A percentile compares a stretch with the other conserved stretches of the same genome.
Conservation (phyloP, 1,284 basidiomycete genomes). For the Pyrrhoderma noxium region DNA sequence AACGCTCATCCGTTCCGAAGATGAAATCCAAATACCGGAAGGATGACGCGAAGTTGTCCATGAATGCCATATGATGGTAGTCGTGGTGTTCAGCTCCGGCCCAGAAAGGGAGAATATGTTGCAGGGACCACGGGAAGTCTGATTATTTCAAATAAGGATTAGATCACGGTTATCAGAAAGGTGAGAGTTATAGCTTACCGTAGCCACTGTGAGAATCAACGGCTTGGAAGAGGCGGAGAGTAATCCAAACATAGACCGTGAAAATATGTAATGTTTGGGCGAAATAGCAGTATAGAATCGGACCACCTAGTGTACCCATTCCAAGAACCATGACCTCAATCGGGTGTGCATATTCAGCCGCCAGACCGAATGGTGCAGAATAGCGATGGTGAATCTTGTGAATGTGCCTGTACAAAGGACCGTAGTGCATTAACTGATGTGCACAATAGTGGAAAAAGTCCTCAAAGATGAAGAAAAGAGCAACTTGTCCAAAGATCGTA, state of each 20-base stretch:
- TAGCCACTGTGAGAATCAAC: constrained; percentile 97
- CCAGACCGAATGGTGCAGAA: constrained; percentile 93
- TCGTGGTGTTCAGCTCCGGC: constrained; percentile 98
- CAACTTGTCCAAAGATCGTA: constrained; percentile 75
- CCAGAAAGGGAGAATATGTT: constrained; percentile 95
- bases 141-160: not conserved
- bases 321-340: constrained; percentile 89
- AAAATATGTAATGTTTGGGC: constrained; percentile 78
- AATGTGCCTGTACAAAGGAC: constrained; percentile 91
- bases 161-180: not conserved
- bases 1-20: constrained; percentile 83
- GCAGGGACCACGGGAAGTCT: constrained; percentile 98
- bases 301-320: constrained; percentile 82
- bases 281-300: constrained; percentile 78
- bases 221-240: constrained; percentile 92
- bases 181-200: constrained; percentile 39
- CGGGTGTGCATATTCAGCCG: constrained; percentile 96
- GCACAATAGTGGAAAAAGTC: constrained; percentile 88
- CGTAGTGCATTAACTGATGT: constrained; percentile 88
- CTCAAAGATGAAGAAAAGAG: constrained; percentile 93
- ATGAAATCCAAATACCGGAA: constrained; percentile 90
- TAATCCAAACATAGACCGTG: constrained; percentile 93
- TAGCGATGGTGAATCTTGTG: constrained; percentile 99
- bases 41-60: constrained; percentile 87
- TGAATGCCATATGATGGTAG: constrained; percentile 91